Evolutionary conservation across 129 eudicot genomes (phyloP), one percentile per base, ranked within the genome.

Genomic region (Scalesia atractyloides): DNA sequence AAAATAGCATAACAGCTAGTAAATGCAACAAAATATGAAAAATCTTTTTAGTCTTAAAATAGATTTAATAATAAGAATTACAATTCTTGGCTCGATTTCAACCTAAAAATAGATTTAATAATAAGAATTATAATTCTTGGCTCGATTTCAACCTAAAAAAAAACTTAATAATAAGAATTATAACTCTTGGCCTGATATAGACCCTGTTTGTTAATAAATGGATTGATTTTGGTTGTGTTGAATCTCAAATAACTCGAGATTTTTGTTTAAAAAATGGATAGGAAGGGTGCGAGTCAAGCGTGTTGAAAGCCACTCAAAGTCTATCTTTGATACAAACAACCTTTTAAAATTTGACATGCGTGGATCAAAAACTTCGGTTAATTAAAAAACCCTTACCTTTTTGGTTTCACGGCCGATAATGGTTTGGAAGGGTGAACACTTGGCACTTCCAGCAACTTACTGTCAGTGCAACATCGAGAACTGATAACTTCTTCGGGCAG

Each of bases 401-500:
- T 88, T 1, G 90, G 95, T 76, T 86, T 85, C 76, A 12, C 73
- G 13, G 60, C 10, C 39, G 51, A 14, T 0, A 60, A 68, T 46
- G 75, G 53, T 66, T 66, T 65, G 77, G 78, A 22, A 13, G 77
- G 44, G 71, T 61, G 76, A 53, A 22, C 54, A 62, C 64, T 75
- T 72, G 77, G 70, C 19, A 13, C 49, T 62, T 75, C 81, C 12
- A 16, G 33, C 56, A 68, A n/a, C 15, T 76, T 76, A 81, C 65
- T 66, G 54, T 16, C 53, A 14, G 66, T 41, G 53, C 76, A 52
- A 17, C n/a, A 9, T 46, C 37, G 67, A 17, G 80, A 75, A 56
- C 18, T 54, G 24, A 72, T 58, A 54, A 58, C 61, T 15, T 70
- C 76, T 37, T 59, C 75, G 16, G 48, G 49, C 4, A 53, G 72